A percentile compares a stretch with the other conserved stretches of the same genome.
Conservation (phyloP, 306 rosid species). For the Echinosophora koreensis region DNA sequence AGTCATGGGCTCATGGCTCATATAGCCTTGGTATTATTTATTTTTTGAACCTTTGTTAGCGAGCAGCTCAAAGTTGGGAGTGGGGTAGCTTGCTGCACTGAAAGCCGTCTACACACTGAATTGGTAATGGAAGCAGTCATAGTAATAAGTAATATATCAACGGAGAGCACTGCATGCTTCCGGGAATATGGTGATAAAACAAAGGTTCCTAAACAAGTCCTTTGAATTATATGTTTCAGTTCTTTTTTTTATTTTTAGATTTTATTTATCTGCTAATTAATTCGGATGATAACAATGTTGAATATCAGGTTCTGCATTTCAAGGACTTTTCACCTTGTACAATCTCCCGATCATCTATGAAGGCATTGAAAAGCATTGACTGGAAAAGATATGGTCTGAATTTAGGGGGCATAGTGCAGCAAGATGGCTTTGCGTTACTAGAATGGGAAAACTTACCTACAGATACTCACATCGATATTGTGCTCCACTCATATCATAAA, state of each 20-base stretch:
- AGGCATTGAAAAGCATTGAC: slow-evolving; percentile 72
- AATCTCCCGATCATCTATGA: slow-evolving; percentile 61
- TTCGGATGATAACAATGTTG: slow-evolving; percentile 41
- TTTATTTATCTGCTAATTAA: slow-evolving; percentile 32
- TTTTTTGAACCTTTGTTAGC: slow-evolving; percentile 53
- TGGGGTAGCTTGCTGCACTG: slow-evolving; percentile 66
- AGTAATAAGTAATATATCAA: slow-evolving; percentile 67
- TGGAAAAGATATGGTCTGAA: slow-evolving; percentile 87
- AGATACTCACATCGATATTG: slow-evolving; percentile 71
- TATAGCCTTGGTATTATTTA: slow-evolving; percentile 26
- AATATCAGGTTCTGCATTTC: slow-evolving; percentile 75
- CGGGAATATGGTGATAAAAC: slow-evolving; percentile 60
- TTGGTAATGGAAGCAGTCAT: slow-evolving; percentile 77
- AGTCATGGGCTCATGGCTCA: slow-evolving; percentile 25
- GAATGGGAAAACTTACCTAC: slow-evolving; percentile 77
- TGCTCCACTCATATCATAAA: slow-evolving; percentile 71
- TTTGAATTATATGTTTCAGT: slow-evolving; percentile 32
- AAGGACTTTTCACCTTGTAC: slow-evolving; percentile 71
- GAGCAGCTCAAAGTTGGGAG: slow-evolving; percentile 81
- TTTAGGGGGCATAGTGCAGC: slow-evolving; percentile 58
- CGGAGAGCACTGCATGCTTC: slow-evolving; percentile 57
- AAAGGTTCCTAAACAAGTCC: slow-evolving; percentile 60
- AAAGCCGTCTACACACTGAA: slow-evolving; percentile 51
- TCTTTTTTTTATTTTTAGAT: slow-evolving; percentile 30
- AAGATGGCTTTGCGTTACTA: slow-evolving; percentile 62